Conservation (phyloP, 805 yeast species). For the Saturnispora quitensis region DNA sequence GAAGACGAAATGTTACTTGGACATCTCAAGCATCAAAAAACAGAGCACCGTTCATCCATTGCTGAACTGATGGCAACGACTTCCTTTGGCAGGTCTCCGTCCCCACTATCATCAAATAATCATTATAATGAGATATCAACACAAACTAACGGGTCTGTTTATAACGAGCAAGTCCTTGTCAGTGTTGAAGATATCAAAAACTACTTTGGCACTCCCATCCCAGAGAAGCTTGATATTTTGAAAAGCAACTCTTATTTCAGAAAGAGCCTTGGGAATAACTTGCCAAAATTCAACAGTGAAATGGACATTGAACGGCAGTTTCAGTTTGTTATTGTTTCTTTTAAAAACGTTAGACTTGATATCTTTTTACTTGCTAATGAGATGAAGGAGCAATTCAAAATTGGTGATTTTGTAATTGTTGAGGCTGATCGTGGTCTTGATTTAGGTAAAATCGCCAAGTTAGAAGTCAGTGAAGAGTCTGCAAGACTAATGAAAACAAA, state of each 20-base stretch:
- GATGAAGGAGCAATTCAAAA: conserved; percentile 26
- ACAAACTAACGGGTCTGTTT: background rate
- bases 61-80: background rate
- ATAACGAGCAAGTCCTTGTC: conserved; percentile 21
- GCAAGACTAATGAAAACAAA: conserved; percentile 57
- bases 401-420: conserved; percentile 67
- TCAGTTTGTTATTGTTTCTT: conserved; percentile 54
- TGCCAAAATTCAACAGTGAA: conserved; percentile 1
- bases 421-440: conserved; percentile 81
- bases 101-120: background rate
- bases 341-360: conserved; percentile 74
- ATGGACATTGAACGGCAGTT: conserved; percentile 6
- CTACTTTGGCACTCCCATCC: conserved; percentile 23
- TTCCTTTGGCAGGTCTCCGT: background rate
- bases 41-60: background rate
- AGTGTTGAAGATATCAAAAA: conserved; percentile 21
- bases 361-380: conserved; percentile 52
- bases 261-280: background rate
- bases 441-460: conserved; percentile 54
- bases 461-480: conserved; percentile 52
- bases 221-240: conserved; percentile 18
- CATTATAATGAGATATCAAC: background rate
- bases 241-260: conserved; percentile 13
- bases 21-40: background rate
- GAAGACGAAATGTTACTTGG: background rate